A percentile compares a stretch with the other conserved stretches of the same genome.
These are phyloP conservation scores for Blastomyces parvus DNA, from an alignment of 2,329 filamentous ascomycete species.

Conservation along the genomic window DNA sequence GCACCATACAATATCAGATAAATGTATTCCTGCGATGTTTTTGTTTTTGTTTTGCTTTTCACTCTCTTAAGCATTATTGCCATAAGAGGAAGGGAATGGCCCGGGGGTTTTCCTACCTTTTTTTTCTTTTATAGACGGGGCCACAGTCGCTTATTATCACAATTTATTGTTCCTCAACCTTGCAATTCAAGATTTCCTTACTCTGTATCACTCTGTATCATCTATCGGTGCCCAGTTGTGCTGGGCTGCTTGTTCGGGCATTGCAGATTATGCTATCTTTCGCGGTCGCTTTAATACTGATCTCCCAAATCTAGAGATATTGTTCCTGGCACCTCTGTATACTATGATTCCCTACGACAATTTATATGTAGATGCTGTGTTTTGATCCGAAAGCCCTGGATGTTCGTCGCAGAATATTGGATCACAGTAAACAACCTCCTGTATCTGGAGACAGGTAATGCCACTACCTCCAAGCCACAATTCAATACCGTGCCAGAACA, in stretches of 20 bases:
- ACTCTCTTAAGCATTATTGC: not conserved
- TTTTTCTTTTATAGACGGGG: not conserved
- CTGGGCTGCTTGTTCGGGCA: not conserved
- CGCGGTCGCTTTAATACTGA: not conserved
- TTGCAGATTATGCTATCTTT: not conserved
- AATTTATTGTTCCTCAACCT: not conserved
- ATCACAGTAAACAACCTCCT: not conserved
- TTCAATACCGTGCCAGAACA: not conserved
- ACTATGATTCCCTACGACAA: not conserved
- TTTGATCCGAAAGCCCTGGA: not conserved
- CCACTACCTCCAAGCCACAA: not conserved
- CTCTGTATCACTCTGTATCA: conserved; percentile 2
- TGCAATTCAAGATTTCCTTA: conserved; percentile 1
- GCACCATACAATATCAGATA: not conserved
- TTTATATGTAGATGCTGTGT: not conserved
- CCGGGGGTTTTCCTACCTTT: not conserved
- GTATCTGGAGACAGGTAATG: not conserved
- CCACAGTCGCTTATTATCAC: not conserved
- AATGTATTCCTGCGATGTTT: not conserved
- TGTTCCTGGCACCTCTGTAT: not conserved
- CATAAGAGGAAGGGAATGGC: not conserved
- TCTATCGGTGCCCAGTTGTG: not conserved
- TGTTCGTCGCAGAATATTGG: not conserved
- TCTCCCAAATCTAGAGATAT: not conserved
- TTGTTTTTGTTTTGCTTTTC: not conserved